Percentiles rank a stretch among this genome's conserved stretches.
phyloP scores from a whole-genome alignment of 2,329 filamentous ascomycete genomes.

The Colletotrichum sp. region DNA sequence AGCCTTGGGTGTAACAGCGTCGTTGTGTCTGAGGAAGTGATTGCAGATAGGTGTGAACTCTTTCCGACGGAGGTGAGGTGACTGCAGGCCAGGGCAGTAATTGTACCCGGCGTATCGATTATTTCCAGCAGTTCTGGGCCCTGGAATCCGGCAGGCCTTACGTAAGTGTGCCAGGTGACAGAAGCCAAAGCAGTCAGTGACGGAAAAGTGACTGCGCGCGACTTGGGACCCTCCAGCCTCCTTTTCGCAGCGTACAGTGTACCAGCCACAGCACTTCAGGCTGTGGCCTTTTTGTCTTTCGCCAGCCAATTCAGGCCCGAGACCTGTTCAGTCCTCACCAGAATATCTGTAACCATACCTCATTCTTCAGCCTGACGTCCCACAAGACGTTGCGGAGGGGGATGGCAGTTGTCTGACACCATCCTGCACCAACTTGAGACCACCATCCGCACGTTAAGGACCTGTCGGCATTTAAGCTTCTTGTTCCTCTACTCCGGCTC shows the following conservation, averaged over 20 bases:
- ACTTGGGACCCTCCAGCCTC: background rate
- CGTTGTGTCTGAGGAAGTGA: background rate
- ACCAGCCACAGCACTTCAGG: slow-evolving; percentile 5
- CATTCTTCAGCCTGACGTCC: slow-evolving; percentile 21
- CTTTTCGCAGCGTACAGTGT: background rate
- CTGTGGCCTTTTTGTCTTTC: slow-evolving; percentile 15
- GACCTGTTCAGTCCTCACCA: slow-evolving; percentile 18
- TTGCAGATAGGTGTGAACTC: background rate
- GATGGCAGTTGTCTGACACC: slow-evolving; percentile 20
- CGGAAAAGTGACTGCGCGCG: background rate
- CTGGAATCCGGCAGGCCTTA: background rate
- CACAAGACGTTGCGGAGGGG: slow-evolving; percentile 21
- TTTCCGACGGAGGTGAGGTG: background rate
- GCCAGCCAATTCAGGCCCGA: slow-evolving; percentile 13
- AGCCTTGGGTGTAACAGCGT: background rate
- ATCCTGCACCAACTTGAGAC: slow-evolving; percentile 16
- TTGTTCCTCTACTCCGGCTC: background rate
- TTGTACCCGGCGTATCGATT: background rate
- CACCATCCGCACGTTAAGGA: slow-evolving; percentile 5
- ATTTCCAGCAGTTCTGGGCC: background rate
- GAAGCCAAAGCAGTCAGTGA: background rate
- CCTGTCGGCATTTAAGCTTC: slow-evolving; percentile 15
- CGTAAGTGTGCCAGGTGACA: background rate
- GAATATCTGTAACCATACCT: slow-evolving; percentile 18
- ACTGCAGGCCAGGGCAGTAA: background rate